phyloP scores from a whole-genome alignment of 108 stramenopile genomes.

The Skeletonema potamos region DNA sequence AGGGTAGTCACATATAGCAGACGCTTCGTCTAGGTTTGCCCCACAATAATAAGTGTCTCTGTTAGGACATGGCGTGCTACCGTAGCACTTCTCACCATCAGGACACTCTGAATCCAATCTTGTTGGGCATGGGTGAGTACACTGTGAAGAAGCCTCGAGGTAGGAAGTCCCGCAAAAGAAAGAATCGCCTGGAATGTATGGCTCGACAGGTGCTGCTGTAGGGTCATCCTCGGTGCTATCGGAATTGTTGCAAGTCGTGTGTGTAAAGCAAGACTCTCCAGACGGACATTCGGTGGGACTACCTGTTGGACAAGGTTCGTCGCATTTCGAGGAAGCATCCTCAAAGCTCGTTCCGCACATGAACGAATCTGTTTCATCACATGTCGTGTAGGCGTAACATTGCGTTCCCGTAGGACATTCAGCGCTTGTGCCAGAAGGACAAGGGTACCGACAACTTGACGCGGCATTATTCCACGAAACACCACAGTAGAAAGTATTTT shows the following conservation, averaged over 20 bases:
- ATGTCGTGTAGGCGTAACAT: slow-evolving; percentile 49
- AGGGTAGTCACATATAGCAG: slow-evolving; percentile 35
- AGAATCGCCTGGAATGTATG: slow-evolving; percentile 47
- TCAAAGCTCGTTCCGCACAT: slow-evolving; percentile 80
- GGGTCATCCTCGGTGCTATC: slow-evolving; percentile 7
- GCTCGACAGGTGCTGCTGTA: slow-evolving; percentile 12
- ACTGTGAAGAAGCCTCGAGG: slow-evolving; percentile 39
- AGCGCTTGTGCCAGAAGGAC: slow-evolving; percentile 37
- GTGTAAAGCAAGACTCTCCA: slow-evolving; percentile 75
- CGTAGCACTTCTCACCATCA: slow-evolving; percentile 37
- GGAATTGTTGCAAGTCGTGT: slow-evolving; percentile 68
- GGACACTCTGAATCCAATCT: slow-evolving; percentile 43
- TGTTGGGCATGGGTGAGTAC: slow-evolving; percentile 42
- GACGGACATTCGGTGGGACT: slow-evolving; percentile 65
- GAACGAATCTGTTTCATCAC: slow-evolving; percentile 47
- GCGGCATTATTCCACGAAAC: slow-evolving; percentile 52
- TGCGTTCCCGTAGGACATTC: slow-evolving; percentile 40
- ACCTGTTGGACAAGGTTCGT: slow-evolving; percentile 70
- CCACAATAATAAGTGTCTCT: slow-evolving; percentile 49
- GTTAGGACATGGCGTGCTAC: slow-evolving; percentile 44
- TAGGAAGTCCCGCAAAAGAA: slow-evolving; percentile 46
- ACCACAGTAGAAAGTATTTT: slow-evolving; percentile 43
- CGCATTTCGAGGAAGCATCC: slow-evolving; percentile 68
- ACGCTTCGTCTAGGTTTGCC: slow-evolving; percentile 41
- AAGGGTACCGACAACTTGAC: slow-evolving; percentile 37